Conservation (phyloP, 225 moss, liverwort and hornwort species). For the Marchantia paleacea region DNA sequence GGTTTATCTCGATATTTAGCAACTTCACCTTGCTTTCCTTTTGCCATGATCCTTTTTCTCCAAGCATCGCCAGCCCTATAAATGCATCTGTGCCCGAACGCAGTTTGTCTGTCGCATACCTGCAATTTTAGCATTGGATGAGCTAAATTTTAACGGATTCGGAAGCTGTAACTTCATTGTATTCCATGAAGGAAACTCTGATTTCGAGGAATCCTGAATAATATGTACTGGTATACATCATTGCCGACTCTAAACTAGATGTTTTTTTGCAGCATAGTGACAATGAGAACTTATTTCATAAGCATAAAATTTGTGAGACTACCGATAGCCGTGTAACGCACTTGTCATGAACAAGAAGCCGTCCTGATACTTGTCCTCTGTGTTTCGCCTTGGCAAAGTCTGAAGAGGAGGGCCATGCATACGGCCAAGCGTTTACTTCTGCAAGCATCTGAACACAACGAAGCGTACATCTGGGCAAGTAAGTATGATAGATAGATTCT, state of each 20-base stretch:
- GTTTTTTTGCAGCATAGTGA: neutral
- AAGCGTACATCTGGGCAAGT: neutral
- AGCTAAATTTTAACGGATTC: neutral
- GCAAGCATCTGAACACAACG: constrained; percentile 31
- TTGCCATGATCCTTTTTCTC: neutral
- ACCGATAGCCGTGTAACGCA: neutral
- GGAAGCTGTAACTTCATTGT: too few species aligned
- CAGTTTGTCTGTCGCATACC: neutral
- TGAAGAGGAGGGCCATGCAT: constrained; percentile 54
- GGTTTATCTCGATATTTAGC: too few species aligned
- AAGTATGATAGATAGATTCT: too few species aligned
- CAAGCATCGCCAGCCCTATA: neutral
- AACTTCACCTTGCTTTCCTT: neutral
- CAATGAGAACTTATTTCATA: too few species aligned
- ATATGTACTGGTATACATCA: neutral
- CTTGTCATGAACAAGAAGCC: neutral
- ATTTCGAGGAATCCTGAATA: neutral
- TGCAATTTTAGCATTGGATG: neutral
- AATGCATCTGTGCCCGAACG: neutral
- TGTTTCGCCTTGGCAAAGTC: constrained; percentile 50
- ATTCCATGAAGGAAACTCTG: neutral
- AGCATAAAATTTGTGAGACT: neutral
- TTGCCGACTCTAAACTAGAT: neutral
- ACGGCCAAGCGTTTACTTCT: constrained; percentile 55
- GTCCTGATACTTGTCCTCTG: constrained; percentile 40